Base-by-base conservation (phyloP, 2,329 filamentous ascomycete species). In the Botryotinia narcissicola region DNA sequence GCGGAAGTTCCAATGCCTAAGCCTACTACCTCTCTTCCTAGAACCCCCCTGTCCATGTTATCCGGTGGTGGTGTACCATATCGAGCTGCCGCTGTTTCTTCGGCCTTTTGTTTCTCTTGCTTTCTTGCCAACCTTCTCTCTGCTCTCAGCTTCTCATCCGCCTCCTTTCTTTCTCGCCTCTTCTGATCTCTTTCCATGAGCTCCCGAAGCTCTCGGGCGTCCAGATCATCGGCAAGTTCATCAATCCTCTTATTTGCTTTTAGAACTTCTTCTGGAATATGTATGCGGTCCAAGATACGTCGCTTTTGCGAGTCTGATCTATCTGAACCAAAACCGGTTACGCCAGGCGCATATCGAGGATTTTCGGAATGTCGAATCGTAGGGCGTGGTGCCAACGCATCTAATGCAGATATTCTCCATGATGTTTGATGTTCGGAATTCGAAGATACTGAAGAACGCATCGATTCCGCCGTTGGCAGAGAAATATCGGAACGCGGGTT, bases 181-280 rank as follows among this genome's bases (percentile, higher is more conserved):
- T 95, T 89, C 77, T 91, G 87, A 80, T 99, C 96, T 74, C 96
- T 87, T 78, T 99, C 96, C 88, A 99, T 92, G 44, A 98, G 86
- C 80, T 97, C 93, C 74, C 95, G 89, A 57, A 99, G 82, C 78
- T 94, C 95, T 70, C 92, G 89, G 5, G 96, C 92, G 82, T 94
- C 93, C 72, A 99, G 86, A 74, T 93, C 92, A 80, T 98, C 93
- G 35, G 94, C 96, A 62, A 98, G 83, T 82, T 92, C 84, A 83
- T 93, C 83, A 80, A 92, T 83, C 79, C 89, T 83, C 83, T 91
- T 90, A 77, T 89, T 88, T 4, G 87, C 87, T 76, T 86, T 89
- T 42, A 90, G 79, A 0, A 84, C 86, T 54, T 89, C 90, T 75
- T 93, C 89, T 0, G 88, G 86, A 25, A 91, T 88, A n/a, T 86